Evolutionary conservation across 495 filamentous ascomycete species (phyloP).

Genomic region (Melanomma pulvis-pyrius): DNA sequence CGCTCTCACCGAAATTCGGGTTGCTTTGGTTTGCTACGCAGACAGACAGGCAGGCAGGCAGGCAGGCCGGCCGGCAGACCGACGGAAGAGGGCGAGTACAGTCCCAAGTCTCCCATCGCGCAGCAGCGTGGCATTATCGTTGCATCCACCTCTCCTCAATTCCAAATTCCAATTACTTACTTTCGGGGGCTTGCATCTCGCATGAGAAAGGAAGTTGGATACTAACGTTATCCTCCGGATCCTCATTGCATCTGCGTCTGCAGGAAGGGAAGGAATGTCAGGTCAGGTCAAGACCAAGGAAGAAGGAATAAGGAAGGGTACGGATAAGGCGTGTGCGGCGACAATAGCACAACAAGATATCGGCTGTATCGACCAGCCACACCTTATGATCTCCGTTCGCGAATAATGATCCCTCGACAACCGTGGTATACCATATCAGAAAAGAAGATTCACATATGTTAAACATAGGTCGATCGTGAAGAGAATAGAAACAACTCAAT

Average conservation of each 20-base stretch:
- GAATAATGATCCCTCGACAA: neutral
- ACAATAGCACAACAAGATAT: conserved; percentile 14
- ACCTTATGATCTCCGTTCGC: conserved; percentile 5
- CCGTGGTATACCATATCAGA: neutral
- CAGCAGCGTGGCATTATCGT: neutral
- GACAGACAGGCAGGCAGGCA: neutral
- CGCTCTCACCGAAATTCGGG: conserved; percentile 4
- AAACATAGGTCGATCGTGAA: neutral
- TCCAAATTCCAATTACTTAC: neutral
- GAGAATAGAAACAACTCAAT: conserved; percentile 16
- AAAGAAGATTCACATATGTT: neutral
- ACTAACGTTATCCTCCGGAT: neutral
- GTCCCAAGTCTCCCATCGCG: neutral
- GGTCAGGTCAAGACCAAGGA: no score
- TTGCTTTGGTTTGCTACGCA: neutral
- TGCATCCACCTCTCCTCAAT: neutral
- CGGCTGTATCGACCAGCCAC: neutral
- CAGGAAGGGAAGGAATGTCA: neutral
- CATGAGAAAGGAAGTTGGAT: neutral
- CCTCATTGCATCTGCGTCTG: neutral
- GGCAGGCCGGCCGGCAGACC: neutral
- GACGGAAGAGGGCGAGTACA: neutral
- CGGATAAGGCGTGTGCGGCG: conserved; percentile 1
- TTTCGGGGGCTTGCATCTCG: neutral
- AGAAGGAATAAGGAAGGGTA: neutral